Conservation (phyloP, 2,329 filamentous ascomycete species). For the Fusarium circinatum region DNA sequence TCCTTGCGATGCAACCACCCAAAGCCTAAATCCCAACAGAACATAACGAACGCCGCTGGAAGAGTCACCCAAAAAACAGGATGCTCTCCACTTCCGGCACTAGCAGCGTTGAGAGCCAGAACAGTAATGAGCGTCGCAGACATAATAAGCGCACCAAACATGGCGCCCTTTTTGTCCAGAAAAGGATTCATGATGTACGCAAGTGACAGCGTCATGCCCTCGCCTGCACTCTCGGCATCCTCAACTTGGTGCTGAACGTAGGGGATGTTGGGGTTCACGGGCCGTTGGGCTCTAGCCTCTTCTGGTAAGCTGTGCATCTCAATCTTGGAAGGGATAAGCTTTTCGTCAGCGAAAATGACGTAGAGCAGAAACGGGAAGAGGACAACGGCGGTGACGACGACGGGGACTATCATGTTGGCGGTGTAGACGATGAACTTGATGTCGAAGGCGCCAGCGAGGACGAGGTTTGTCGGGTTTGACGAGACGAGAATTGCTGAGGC, state of each 20-base stretch:
- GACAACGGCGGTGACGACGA: slow-evolving; percentile 72
- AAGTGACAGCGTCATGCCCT: slow-evolving; percentile 65
- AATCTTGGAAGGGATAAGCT: slow-evolving; percentile 72
- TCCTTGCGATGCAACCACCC: slow-evolving; percentile 72
- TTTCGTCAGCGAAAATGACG: slow-evolving; percentile 72
- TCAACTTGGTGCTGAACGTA: slow-evolving; percentile 66
- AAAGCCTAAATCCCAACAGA: slow-evolving; percentile 72
- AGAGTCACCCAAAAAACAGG: slow-evolving; percentile 76
- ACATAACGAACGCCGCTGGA: slow-evolving; percentile 74
- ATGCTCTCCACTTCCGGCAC: slow-evolving; percentile 57
- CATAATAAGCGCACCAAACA: slow-evolving; percentile 74
- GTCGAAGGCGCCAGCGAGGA: slow-evolving; percentile 76
- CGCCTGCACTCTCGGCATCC: slow-evolving; percentile 60
- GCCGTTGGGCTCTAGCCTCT: slow-evolving; percentile 63
- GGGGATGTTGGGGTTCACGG: slow-evolving; percentile 79
- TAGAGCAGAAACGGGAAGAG: slow-evolving; percentile 77
- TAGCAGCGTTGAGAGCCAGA: slow-evolving; percentile 72
- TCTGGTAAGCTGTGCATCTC: slow-evolving; percentile 73
- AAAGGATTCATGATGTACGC: slow-evolving; percentile 83
- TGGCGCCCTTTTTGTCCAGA: slow-evolving; percentile 72
- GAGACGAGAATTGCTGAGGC: slow-evolving; percentile 80
- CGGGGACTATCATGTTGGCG: slow-evolving; percentile 80
- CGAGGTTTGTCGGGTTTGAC: slow-evolving; percentile 81
- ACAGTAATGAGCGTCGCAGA: slow-evolving; percentile 72
- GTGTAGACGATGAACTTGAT: slow-evolving; percentile 80